These are phyloP conservation scores for Alternaria sp. DNA, from an alignment of 2,329 filamentous ascomycete species.

Conservation along the genomic window DNA sequence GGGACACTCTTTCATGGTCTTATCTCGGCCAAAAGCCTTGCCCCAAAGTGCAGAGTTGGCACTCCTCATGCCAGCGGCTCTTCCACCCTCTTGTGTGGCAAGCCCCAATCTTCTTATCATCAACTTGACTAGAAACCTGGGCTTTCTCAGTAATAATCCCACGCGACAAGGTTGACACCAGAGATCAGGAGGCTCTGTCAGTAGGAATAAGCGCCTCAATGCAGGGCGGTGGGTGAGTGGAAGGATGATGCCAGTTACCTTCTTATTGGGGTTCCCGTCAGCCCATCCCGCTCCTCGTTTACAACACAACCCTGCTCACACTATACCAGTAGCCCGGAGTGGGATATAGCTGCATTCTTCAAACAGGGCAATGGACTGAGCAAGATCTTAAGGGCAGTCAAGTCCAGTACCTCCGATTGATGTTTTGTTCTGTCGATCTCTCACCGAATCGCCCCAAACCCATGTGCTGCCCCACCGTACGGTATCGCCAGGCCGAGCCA, in stretches of 20 bases:
- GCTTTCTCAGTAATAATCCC: neutral
- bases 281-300: neutral
- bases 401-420: neutral
- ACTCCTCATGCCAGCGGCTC: neutral
- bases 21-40: neutral
- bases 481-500: neutral
- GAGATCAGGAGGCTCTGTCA: neutral
- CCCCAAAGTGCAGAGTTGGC: neutral
- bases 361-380: neutral
- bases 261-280: neutral
- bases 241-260: neutral
- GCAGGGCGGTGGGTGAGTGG: neutral
- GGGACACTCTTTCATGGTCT: neutral
- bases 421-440: neutral
- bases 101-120: neutral
- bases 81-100: neutral
- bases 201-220: neutral
- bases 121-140: neutral
- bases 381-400: neutral
- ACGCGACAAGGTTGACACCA: neutral
- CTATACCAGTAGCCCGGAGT: neutral
- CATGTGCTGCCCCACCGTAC: neutral
- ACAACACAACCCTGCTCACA: neutral
- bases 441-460: neutral
- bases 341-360: neutral